These are phyloP conservation scores for Breviolum minutum DNA, from an alignment of 73 alveolate species.

Conservation along the genomic window DNA sequence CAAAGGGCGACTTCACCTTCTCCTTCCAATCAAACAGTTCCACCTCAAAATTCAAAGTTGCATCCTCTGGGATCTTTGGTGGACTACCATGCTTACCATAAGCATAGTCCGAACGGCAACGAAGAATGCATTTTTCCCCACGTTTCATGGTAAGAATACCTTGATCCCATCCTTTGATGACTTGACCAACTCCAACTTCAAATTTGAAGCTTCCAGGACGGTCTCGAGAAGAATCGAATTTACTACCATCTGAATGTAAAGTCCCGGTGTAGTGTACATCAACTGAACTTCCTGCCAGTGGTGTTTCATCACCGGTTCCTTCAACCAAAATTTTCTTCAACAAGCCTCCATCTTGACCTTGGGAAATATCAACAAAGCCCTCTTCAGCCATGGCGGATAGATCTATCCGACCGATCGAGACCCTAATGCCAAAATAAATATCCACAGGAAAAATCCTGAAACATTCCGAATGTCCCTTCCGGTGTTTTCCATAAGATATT, in stretches of 20 bases:
- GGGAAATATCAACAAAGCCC: constrained; percentile 96
- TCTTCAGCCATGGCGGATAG: constrained; percentile 91
- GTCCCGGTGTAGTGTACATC: constrained; percentile 98
- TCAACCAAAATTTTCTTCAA: constrained; percentile 96
- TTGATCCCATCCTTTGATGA: constrained; percentile 99
- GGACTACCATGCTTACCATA: constrained; percentile 98
- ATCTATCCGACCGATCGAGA: too few relatives aligned
- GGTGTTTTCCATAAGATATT: too few relatives aligned
- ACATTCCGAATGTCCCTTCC: too few relatives aligned
- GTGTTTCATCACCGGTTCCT: constrained; percentile 96
- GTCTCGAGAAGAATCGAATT: constrained; percentile 97
- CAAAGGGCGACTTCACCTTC: constrained; percentile 70
- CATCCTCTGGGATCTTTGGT: constrained; percentile 99
- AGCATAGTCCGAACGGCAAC: constrained; percentile 97
- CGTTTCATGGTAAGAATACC: constrained; percentile 98
- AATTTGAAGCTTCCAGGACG: constrained; percentile 97
- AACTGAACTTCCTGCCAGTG: constrained; percentile 96
- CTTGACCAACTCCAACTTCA: constrained; percentile 98
- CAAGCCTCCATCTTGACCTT: constrained; percentile 96
- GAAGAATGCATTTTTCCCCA: constrained; percentile 98
- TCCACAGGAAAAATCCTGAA: too few relatives aligned
- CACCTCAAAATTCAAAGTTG: constrained; percentile 98
- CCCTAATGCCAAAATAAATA: too few relatives aligned
- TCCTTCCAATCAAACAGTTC: constrained; percentile 97
- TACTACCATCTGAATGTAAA: constrained; percentile 97